phyloP scores from a whole-genome alignment of 306 rosid genomes.

The Trichosanthes cucumerina region DNA sequence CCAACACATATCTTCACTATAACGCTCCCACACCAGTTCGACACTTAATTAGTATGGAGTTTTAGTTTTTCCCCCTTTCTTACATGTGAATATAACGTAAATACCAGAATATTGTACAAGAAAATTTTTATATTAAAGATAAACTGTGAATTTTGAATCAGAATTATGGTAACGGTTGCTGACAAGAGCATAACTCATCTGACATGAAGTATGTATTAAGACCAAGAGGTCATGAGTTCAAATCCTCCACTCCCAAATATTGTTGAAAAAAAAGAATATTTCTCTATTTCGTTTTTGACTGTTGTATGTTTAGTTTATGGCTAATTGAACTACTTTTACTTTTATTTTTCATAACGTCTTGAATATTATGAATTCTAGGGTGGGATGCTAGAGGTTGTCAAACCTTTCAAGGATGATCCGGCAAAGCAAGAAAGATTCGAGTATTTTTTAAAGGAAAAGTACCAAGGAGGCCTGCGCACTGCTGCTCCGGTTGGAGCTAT shows the following conservation, averaged over 20 bases:
- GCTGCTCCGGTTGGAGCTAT: constrained; percentile 55
- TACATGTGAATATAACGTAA: not conserved
- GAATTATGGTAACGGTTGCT: not conserved
- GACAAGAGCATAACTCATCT: too few species aligned
- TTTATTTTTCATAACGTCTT: constrained; percentile 2
- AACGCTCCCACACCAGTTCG: not conserved
- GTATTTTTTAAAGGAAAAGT: constrained; percentile 75
- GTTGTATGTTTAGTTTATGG: not conserved
- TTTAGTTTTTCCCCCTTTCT: not conserved
- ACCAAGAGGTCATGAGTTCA: too few species aligned
- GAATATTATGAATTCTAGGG: constrained; percentile 25
- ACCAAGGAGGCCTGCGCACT: constrained; percentile 83
- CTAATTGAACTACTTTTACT: not conserved
- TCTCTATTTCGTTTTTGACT: not conserved
- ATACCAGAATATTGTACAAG: not conserved
- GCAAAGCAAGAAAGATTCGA: constrained; percentile 92
- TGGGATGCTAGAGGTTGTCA: constrained; percentile 38
- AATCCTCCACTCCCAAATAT: too few species aligned
- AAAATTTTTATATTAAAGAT: not conserved
- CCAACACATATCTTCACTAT: not conserved
- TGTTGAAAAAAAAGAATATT: too few species aligned
- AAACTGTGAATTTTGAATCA: not conserved
- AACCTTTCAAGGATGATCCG: constrained; percentile 85
- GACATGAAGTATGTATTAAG: too few species aligned
- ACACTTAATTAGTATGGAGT: not conserved